Base-by-base conservation (phyloP, 2,329 filamentous ascomycete species). In the Calonectria naviculata region DNA sequence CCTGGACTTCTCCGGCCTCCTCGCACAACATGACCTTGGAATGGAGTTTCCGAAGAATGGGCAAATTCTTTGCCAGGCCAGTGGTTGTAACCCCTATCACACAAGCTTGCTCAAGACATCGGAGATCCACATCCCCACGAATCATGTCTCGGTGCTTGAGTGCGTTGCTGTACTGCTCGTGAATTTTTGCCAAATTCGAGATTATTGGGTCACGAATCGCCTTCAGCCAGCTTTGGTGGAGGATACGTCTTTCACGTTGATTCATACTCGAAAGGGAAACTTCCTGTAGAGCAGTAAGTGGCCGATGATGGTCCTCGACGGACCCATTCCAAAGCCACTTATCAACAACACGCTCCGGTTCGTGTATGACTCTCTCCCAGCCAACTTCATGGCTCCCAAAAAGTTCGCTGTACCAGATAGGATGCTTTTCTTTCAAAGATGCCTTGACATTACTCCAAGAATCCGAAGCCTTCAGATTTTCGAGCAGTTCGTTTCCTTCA, bases 1-100 rank as follows among this genome's bases (percentile, higher is more conserved):
- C 92, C 36, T 93, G 83, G 0, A 94, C 89, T 72, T 94, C 92
- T 0, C 88, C 92, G 2, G 92, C 92, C 76, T 94, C 92, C 78
- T 94, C 92, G 38, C 89, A 92, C 1, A 94, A 78, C 19, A 94
- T 79, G 0, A 93, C 87, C 71, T 92, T 92, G 36, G 83, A 82
- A 8, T 81, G 77, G 2, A 92, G 70, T 9, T 84, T 84, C 9
- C 85, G 83, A 0, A 93, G 81, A 1, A 89, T 73, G 0, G 84
- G 79, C 0, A 90, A 79, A 19, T 89, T 86, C 24, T 82, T 81
- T 0, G 91, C 90, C 2, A 92, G 81, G 0, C 90, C 90, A 0
- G 87, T 89, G 0, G 91, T 92, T 0, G 90, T 93, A 2, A 91
- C 81, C 0, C 90, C 90, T 49, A 93, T 85, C 5, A 93, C 83